A percentile compares a stretch with the other conserved stretches of the same genome.
These are phyloP conservation scores for Fusarium clavum DNA, from an alignment of 2,329 filamentous ascomycete genomes.

Conservation along the genomic window DNA sequence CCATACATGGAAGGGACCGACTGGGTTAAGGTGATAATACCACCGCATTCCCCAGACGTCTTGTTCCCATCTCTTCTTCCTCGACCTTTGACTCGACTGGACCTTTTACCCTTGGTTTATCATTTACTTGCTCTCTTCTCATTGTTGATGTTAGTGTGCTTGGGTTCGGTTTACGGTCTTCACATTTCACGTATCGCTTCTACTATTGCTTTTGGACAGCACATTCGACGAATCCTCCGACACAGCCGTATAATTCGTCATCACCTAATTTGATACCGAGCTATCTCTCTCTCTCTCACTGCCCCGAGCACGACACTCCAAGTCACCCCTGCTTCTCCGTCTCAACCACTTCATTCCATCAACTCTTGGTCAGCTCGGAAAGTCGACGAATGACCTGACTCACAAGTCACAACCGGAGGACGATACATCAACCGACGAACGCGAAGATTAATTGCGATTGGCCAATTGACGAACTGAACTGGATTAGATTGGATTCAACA, in stretches of 20 bases:
- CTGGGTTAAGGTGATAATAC: constrained; percentile 46
- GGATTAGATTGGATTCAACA: background rate
- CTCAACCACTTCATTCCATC: constrained; percentile 32
- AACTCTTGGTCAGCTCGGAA: constrained; percentile 19
- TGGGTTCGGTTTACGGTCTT: constrained; percentile 27
- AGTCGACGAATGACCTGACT: constrained; percentile 29
- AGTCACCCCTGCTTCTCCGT: constrained; percentile 16
- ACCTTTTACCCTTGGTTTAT: constrained; percentile 1
- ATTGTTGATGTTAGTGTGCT: constrained; percentile 17
- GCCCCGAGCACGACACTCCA: constrained; percentile 4
- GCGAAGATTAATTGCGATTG: constrained; percentile 6
- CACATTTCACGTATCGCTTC: constrained; percentile 9
- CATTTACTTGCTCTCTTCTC: constrained; percentile 5
- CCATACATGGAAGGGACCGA: constrained; percentile 3
- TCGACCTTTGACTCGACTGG: constrained; percentile 29
- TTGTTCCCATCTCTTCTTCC: constrained; percentile 35
- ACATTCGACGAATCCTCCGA: constrained; percentile 9
- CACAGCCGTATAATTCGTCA: constrained; percentile 15
- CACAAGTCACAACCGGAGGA: constrained; percentile 23
- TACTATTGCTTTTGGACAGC: constrained; percentile 20
- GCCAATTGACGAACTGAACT: background rate
- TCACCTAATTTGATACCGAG: constrained; percentile 16
- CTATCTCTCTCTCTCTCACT: constrained; percentile 1
- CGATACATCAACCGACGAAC: constrained; percentile 23
- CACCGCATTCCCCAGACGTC: constrained; percentile 45